Evolutionary conservation across 768 basidiomycete species (phyloP), one percentile per base, ranked within the genome.

Genomic region (Suillus clintonianus): DNA sequence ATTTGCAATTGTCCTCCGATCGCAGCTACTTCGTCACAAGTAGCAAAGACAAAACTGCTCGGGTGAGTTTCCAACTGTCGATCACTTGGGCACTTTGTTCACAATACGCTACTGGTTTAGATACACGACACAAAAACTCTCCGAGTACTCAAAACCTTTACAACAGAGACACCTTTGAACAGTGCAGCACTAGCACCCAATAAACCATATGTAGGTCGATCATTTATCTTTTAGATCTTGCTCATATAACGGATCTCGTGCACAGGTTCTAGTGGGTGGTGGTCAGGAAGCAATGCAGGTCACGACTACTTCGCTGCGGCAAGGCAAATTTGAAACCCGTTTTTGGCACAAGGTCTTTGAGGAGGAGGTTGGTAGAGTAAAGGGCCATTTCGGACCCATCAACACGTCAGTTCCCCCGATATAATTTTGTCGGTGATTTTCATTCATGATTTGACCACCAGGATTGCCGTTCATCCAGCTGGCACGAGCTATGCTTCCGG

Each of bases 271-370:
- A 37, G 82, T 97, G 27, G 97, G 97, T 50, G 97, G 97, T 76
- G 97, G 97, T 48, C 97, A 99, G 78, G 97, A 97, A 74, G 97
- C 97, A 5, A 97, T 95, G 94, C 89, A 81, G 71, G 97, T 99
- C 58, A 98, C 97, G 15, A 99, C 95, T 9, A 99, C 97, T 1
- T 95, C 94, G 2, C 71, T 88, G 27, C 88, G 97, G 59, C 94
- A 97, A 75, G 97, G 97, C 24, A 97, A 98, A 78, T 99, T 99
- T 76, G 97, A 99, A 79, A 94, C 95, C 13, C 85, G 95, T 43
- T 98, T 99, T 81, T 99, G 95, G 95, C 97, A 99, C 82, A 94
- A 91, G 69, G 83, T 97, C 42, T 92, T 97, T 70, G 95, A 97
- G 77, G 95, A 97, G 81, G 97, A 99, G 75, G 91, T 99, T 60